Base-by-base conservation (phyloP, 139 green algal species). In the Tetraselmis chui region DNA sequence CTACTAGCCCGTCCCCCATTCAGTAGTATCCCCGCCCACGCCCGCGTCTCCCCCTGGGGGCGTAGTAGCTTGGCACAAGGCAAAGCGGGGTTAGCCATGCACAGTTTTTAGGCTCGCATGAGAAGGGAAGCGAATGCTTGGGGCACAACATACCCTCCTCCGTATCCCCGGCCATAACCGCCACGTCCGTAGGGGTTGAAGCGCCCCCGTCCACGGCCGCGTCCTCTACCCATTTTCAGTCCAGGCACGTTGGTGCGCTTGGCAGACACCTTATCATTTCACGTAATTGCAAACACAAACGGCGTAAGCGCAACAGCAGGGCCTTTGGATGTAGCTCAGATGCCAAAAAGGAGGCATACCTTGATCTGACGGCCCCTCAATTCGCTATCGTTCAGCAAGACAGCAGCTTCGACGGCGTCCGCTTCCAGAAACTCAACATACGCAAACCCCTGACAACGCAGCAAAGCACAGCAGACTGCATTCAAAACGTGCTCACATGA, bases 401-500 rank as follows among this genome's bases (percentile, higher is more conserved):
- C 84, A 2, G 96, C 96, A 59, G 93, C 95, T 24, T 90, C 74
- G 30, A 99, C 96, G 0, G 96, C 96, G 59, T 99, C 96, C 23
- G 91, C 86, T 86, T 99, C 95, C 30, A 98, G 59, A 81, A 99
- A 99, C 92, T 99, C 96, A 11, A 99, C 87, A 86, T 99, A 99
- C 2, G 96, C 96, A 90, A 93, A 99, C 29, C 92, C 93, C 93
- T 96, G 92, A 23, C 59, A 2, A 77, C n/a, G n/a, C n/a, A n/a
- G n/a, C n/a, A n/a, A n/a, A n/a, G n/a, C n/a, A n/a, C n/a, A n/a
- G n/a, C n/a, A n/a, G n/a, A n/a, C n/a, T n/a, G n/a, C n/a, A n/a
- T n/a, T n/a, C n/a, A n/a, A n/a, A n/a, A n/a, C n/a, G n/a, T n/a
- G n/a, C n/a, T n/a, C n/a, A n/a, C n/a, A n/a, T n/a, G n/a, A n/a